Percentiles rank a stretch among this genome's conserved stretches.
These are phyloP conservation scores for Spinacia oleracea DNA, from an alignment of 179 eudicot species.

Conservation along the genomic window DNA sequence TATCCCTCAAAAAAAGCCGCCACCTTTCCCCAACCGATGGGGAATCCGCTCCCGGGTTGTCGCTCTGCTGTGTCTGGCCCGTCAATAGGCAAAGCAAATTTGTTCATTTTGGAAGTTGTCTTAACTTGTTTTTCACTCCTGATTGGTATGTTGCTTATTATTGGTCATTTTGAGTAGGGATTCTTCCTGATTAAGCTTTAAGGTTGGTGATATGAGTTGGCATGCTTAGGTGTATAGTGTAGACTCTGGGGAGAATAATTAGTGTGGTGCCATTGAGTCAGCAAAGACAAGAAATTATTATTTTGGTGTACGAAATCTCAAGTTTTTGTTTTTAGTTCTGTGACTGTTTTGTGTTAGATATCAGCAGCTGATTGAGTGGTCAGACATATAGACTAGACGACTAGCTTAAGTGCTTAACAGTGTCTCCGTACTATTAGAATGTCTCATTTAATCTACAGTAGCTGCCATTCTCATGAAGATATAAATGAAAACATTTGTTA, in stretches of 20 bases:
- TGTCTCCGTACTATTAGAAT: neutral
- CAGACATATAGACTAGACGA: too few species aligned
- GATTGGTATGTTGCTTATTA: neutral
- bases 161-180: neutral
- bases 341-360: neutral
- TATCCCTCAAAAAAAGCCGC: too few species aligned
- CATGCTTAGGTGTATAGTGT: neutral
- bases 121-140: neutral
- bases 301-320: neutral
- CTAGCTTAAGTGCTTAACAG: neutral
- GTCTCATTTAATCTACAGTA: neutral
- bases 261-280: neutral
- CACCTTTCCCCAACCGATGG: neutral
- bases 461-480: neutral
- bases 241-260: neutral
- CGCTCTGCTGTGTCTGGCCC: neutral
- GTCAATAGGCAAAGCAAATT: neutral
- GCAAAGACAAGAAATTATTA: neutral
- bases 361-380: neutral
- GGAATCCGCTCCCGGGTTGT: neutral
- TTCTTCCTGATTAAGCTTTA: neutral
- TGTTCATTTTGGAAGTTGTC: neutral
- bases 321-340: neutral
- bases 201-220: neutral
- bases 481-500: neutral